These are phyloP conservation scores for Fraxinus nigra DNA, from an alignment of 305 asterid genomes.

Conservation along the genomic window DNA sequence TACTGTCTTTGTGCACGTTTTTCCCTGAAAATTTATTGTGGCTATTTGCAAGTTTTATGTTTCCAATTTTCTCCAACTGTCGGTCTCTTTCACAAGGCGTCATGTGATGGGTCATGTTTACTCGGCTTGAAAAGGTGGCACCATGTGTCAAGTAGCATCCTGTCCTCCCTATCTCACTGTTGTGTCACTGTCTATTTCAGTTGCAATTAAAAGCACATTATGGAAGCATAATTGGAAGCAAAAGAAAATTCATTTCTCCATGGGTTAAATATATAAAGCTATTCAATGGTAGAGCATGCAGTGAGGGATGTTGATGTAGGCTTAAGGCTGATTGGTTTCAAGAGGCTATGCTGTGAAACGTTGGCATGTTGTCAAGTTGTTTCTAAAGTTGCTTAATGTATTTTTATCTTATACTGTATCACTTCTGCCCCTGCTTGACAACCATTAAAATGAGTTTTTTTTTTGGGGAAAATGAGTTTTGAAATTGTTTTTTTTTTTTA, in stretches of 20 bases:
- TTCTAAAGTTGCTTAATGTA: constrained; percentile 12
- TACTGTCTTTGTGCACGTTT: neutral
- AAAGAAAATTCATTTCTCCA: neutral
- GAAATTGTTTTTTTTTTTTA: too few species aligned
- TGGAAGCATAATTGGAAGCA: neutral
- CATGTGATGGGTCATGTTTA: neutral
- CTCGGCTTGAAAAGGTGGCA: neutral
- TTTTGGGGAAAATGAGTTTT: too few species aligned
- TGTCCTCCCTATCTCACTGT: neutral
- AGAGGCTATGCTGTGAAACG: neutral
- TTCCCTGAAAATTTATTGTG: neutral
- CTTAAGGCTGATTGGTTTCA: neutral
- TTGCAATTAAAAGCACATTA: neutral
- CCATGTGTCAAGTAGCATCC: neutral
- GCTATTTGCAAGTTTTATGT: neutral
- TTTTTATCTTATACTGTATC: neutral
- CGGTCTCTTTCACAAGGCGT: neutral
- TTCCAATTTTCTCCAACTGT: neutral
- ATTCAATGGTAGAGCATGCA: neutral
- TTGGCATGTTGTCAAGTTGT: constrained; percentile 16
- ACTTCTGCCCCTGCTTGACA: neutral
- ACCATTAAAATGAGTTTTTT: too few species aligned
- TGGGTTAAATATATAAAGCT: too few species aligned
- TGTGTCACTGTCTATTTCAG: neutral
- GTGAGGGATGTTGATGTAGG: neutral